A percentile compares a stretch with the other conserved stretches of the same genome.
phyloP scores from a whole-genome alignment of 2,329 filamentous ascomycete species.

The Scedosporium dehoogii region DNA sequence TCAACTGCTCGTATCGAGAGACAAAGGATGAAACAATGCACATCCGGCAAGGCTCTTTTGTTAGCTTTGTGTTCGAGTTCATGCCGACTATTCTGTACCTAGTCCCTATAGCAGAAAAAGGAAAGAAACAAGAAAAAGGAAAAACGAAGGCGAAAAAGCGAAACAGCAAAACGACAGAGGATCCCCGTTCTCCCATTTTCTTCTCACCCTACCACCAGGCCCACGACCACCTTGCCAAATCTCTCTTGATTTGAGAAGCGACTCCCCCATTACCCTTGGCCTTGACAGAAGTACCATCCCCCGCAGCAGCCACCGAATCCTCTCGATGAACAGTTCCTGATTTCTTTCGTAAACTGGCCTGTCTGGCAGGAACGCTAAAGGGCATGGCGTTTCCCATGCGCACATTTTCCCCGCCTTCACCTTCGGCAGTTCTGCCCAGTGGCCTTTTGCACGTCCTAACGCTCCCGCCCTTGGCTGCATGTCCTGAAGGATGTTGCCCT shows the following conservation, averaged over 20 bases:
- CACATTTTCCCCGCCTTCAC: neutral
- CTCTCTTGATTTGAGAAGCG: conserved; percentile 4
- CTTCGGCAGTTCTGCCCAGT: neutral
- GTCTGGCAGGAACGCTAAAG: conserved; percentile 1
- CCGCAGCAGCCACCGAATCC: neutral
- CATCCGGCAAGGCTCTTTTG: neutral
- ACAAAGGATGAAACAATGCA: too few relatives aligned
- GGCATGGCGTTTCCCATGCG: neutral
- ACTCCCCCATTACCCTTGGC: neutral
- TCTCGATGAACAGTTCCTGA: neutral
- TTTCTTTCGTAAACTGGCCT: conserved; percentile 1
- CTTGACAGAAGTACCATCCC: neutral
- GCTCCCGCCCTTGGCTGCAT: neutral
- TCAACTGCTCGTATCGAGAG: too few relatives aligned
- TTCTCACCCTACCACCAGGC: conserved; percentile 7
- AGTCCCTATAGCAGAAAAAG: neutral
- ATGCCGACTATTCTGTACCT: neutral
- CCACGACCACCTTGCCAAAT: conserved; percentile 11
- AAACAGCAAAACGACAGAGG: too few relatives aligned
- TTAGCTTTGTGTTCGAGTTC: neutral
- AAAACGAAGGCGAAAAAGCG: neutral
- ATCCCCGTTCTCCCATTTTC: neutral
- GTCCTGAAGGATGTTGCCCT: neutral
- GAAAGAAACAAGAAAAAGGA: neutral
- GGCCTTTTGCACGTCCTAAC: neutral